Base-by-base conservation (phyloP, 2,329 filamentous ascomycete genomes). In the Lasiodiplodia hormozganensis region DNA sequence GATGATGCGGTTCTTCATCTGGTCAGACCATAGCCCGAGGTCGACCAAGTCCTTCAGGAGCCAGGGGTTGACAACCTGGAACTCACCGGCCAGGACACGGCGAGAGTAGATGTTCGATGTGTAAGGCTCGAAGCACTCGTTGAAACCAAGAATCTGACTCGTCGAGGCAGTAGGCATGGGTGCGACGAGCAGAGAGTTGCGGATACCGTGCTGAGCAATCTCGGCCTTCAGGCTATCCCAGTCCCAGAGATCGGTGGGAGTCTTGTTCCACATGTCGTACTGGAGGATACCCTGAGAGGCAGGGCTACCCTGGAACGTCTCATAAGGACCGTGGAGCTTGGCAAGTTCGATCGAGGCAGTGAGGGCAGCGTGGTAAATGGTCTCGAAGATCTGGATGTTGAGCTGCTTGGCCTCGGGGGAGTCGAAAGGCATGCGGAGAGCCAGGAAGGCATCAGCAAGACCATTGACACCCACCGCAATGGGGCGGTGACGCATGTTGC, bases 1-100 rank as follows among this genome's bases (percentile, higher is more conserved):
- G 77, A 99, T 99, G 86, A 99, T 99, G 76, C 96, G 94, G 87
- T 99, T 99, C 90, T 99, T 99, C 96, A 99, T 99, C 85, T 94
- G 93, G 83, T 99, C 95, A 58, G 95, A 97, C 96, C 96, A 99
- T 54, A 99, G 87, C 70, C 96, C 96, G 85, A 97, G 92, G 78
- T 99, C 96, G 74, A 99, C 96, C 36, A 99, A 89, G 76, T 99
- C 96, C 87, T 97, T 97, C 70, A 99, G 89, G 71, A 99, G 84
- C 96, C 96, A 99, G 65, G 96, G 96, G 86, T 99, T 99, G 81
- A 99, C 96, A 67, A 99, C 93, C 84, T 99, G 96, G 89, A 99
- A 99, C 82, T 99, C 96, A 75, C 96, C 96, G 74, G 96, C 96
- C 75, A 99, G 87, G 68, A 99, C 96, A 87, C 96, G 95, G 72